A percentile compares a stretch with the other conserved stretches of the same genome.
Evolutionary conservation across 176 grass and related monocot genomes (phyloP).

Genomic region (Carex scoparia): DNA sequence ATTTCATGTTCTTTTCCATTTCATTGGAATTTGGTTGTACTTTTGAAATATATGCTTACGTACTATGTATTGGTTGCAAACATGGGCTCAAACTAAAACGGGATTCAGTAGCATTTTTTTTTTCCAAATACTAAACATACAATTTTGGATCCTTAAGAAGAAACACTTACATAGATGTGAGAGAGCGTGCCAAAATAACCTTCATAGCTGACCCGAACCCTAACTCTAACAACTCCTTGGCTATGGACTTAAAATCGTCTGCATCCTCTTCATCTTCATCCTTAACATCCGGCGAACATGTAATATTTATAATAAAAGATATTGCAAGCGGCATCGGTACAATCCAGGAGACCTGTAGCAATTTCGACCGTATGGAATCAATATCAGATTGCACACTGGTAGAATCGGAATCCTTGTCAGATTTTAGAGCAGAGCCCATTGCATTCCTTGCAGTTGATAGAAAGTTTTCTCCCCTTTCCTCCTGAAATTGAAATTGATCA

Average conservation of each 20-base stretch:
- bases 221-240: conserved; percentile 59
- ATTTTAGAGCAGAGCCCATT: conserved; percentile 64
- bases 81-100: background rate
- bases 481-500: conserved; percentile 22
- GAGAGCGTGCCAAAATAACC: conserved; percentile 70
- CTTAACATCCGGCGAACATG: conserved; percentile 55
- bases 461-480: conserved; percentile 78
- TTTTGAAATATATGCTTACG: background rate
- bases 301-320: conserved; percentile 54
- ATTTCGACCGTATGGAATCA: conserved; percentile 68
- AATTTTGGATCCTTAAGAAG: background rate
- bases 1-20: background rate
- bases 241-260: conserved; percentile 32
- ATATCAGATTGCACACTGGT: conserved; percentile 42
- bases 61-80: background rate
- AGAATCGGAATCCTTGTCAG: conserved; percentile 54
- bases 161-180: conserved; percentile 76
- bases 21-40: background rate
- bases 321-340: conserved; percentile 86
- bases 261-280: conserved; percentile 43
- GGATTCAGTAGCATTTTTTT: background rate
- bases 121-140: background rate
- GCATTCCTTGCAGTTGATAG: conserved; percentile 58
- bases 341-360: conserved; percentile 74
- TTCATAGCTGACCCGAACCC: conserved; percentile 71